Evolutionary conservation across 345 rosid genomes (phyloP).

Genomic region (Cardamine chenopodiifolia): DNA sequence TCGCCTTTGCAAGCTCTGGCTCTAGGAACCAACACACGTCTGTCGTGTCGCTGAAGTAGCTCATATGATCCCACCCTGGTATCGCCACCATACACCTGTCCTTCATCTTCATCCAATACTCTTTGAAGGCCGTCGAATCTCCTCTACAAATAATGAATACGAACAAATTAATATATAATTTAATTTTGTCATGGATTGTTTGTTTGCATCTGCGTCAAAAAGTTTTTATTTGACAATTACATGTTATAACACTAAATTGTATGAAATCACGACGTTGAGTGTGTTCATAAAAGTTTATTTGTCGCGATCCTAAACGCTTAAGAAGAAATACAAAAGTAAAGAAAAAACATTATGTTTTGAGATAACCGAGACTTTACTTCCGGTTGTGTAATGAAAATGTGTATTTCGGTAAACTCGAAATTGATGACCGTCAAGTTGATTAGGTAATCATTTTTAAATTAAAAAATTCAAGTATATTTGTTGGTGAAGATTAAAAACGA

Average conservation of each 20-base stretch:
- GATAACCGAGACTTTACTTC: background rate
- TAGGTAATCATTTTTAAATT: too few species aligned
- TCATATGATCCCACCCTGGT: conserved; percentile 66
- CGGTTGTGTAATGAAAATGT: background rate
- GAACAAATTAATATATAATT: background rate
- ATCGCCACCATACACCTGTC: conserved; percentile 64
- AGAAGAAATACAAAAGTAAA: background rate
- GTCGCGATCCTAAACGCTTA: background rate
- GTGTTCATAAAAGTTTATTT: background rate
- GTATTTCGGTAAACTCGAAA: too few species aligned
- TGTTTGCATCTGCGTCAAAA: background rate
- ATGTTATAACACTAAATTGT: background rate
- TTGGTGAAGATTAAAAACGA: background rate
- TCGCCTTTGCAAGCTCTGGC: conserved; percentile 63
- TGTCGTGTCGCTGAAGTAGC: conserved; percentile 62
- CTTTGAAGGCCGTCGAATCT: conserved; percentile 65
- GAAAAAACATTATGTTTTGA: background rate
- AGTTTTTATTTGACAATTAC: background rate
- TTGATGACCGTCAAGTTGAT: too few species aligned
- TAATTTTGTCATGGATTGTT: background rate
- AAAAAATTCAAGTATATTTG: too few species aligned
- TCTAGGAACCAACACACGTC: conserved; percentile 78
- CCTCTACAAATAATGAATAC: conserved; percentile 54
- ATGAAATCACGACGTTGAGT: background rate
- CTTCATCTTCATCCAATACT: conserved; percentile 63